phyloP scores from a whole-genome alignment of 176 grass and related monocot genomes.

The Olyra latifolia region DNA sequence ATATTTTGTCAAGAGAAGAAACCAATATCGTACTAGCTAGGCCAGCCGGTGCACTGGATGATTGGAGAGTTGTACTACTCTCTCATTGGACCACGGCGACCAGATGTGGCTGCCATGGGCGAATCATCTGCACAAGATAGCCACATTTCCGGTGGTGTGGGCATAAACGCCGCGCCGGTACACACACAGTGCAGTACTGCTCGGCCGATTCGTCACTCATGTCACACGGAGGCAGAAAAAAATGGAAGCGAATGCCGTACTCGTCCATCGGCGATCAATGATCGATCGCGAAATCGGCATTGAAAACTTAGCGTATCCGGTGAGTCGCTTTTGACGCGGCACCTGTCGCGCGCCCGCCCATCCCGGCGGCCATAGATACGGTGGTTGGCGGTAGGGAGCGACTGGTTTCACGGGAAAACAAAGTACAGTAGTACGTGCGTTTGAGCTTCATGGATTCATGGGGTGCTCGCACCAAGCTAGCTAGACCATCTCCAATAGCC shows the following conservation, averaged over 20 bases:
- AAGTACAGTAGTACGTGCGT: not conserved
- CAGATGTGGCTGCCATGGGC: not conserved
- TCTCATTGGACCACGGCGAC: not conserved
- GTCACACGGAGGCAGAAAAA: not conserved
- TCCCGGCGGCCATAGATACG: slow-evolving; percentile 37
- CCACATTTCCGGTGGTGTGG: not conserved
- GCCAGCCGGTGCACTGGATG: no score
- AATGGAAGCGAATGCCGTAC: not conserved
- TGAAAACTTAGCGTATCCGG: not conserved
- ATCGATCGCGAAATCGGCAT: not conserved
- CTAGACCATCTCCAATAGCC: no score
- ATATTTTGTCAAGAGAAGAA: not conserved
- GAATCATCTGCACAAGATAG: not conserved
- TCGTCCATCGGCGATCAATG: not conserved
- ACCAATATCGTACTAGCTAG: not conserved
- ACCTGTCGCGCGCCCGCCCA: not conserved
- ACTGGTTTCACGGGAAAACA: slow-evolving; percentile 20
- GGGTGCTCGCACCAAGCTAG: not conserved
- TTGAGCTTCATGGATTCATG: not conserved
- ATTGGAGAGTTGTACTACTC: not conserved
- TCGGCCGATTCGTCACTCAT: not conserved
- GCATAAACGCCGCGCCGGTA: slow-evolving; percentile 6
- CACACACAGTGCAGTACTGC: not conserved
- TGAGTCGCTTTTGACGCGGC: not conserved
- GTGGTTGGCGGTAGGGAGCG: slow-evolving; percentile 30